Evolutionary conservation across 176 grass and related monocot genomes (phyloP).

Genomic region (Guadua angustifolia): DNA sequence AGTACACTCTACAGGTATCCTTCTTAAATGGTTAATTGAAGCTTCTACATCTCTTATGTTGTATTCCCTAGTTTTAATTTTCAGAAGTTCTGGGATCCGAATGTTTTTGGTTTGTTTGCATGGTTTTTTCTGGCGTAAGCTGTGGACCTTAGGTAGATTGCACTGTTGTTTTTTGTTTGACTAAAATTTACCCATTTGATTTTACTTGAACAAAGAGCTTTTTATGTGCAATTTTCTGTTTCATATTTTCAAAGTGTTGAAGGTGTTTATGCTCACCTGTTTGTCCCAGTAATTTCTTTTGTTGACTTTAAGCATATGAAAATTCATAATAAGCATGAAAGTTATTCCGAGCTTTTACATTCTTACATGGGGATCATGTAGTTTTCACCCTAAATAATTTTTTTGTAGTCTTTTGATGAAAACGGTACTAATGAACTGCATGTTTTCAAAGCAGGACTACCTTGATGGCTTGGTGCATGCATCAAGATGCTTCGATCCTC

Average conservation of each 20-base stretch:
- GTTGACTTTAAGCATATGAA: not conserved
- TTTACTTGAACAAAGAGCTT: conserved; percentile 7
- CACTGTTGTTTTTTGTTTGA: conserved; percentile 10
- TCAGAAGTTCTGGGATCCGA: not conserved
- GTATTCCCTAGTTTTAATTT: not conserved
- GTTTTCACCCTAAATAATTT: conserved; percentile 12
- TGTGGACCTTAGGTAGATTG: not conserved
- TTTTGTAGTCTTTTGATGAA: not conserved
- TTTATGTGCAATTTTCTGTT: not conserved
- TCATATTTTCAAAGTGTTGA: not conserved
- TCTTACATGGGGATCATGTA: not conserved
- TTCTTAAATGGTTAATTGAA: conserved; percentile 7
- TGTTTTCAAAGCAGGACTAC: conserved; percentile 62
- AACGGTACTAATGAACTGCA: conserved; percentile 16
- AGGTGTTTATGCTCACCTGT: conserved; percentile 11
- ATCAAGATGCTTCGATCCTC: conserved; percentile 59
- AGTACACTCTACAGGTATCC: conserved; percentile 51
- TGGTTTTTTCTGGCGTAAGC: not conserved
- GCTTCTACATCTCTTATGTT: conserved; percentile 18
- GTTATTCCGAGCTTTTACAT: conserved; percentile 23
- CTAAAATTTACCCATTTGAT: not conserved
- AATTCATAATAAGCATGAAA: conserved; percentile 5
- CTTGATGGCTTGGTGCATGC: conserved; percentile 74
- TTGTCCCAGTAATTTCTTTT: conserved; percentile 4
- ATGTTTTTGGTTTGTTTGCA: not conserved